Evolutionary conservation across 768 basidiomycete genomes (phyloP).

Genomic region (Butyriboletus loyo): DNA sequence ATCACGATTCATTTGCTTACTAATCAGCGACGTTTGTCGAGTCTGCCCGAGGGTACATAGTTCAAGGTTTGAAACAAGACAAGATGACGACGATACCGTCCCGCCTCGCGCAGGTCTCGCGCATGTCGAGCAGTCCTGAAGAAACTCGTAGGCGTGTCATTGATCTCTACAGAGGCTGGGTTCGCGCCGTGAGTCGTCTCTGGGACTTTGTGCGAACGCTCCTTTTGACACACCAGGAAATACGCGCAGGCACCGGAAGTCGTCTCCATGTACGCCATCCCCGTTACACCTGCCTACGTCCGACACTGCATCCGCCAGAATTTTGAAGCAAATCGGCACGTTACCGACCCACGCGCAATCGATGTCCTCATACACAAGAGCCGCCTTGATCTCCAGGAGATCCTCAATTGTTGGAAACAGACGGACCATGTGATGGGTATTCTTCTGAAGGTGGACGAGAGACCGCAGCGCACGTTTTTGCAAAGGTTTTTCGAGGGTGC

Average conservation of each 20-base stretch:
- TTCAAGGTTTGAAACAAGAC: background rate
- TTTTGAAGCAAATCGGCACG: conserved; percentile 82
- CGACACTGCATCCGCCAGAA: conserved; percentile 80
- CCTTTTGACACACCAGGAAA: background rate
- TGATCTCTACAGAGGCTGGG: conserved; percentile 89
- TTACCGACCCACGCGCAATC: conserved; percentile 77
- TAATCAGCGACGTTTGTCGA: conserved; percentile 11
- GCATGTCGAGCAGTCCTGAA: conserved; percentile 50
- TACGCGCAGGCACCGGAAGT: conserved; percentile 86
- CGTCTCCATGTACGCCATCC: conserved; percentile 75
- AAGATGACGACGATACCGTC: conserved; percentile 84
- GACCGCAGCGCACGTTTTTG: conserved; percentile 60
- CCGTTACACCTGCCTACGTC: conserved; percentile 71
- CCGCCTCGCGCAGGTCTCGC: conserved; percentile 72
- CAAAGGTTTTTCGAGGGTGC: conserved; percentile 83
- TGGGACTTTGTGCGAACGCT: background rate
- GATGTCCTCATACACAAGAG: conserved; percentile 85
- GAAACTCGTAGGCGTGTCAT: conserved; percentile 68
- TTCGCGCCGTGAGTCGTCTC: conserved; percentile 69
- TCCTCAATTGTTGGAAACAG: conserved; percentile 92
- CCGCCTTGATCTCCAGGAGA: conserved; percentile 89
- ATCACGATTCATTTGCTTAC: conserved; percentile 8
- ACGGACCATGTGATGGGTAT: conserved; percentile 76
- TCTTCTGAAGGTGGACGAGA: conserved; percentile 48
- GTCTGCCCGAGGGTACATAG: conserved; percentile 2